Percentiles rank a stretch among this genome's conserved stretches.
Conservation (phyloP, 106 monocot species). For the Acorus calamus region DNA sequence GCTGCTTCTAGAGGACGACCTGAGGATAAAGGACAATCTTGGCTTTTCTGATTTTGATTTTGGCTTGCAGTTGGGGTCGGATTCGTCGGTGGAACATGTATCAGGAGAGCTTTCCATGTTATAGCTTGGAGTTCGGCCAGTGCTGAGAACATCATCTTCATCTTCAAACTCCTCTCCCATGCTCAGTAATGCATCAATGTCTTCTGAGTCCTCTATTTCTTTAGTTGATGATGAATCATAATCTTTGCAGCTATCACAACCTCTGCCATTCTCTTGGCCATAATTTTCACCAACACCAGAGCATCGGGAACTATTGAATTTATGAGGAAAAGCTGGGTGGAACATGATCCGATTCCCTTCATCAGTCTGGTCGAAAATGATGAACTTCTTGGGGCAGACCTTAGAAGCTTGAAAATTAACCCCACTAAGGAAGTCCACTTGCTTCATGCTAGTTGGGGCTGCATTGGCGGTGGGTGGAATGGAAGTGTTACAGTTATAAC, state of each 20-base stretch:
- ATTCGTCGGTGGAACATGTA: slow-evolving; percentile 4
- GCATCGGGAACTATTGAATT: slow-evolving; percentile 15
- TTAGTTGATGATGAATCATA: slow-evolving; percentile 12
- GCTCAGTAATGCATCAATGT: slow-evolving; percentile 60
- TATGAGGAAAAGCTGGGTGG: slow-evolving; percentile 38
- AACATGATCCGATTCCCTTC: slow-evolving; percentile 42
- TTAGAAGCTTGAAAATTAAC: slow-evolving; percentile 40
- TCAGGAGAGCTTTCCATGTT: slow-evolving; percentile 18
- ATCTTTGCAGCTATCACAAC: neutral
- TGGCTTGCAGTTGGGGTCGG: no score
- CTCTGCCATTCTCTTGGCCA: slow-evolving; percentile 6
- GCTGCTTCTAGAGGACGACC: neutral
- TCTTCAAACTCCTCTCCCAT: slow-evolving; percentile 43
- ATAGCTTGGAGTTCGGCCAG: slow-evolving; percentile 38
- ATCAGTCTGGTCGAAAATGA: slow-evolving; percentile 51
- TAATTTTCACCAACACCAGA: slow-evolving; percentile 8
- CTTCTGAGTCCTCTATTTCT: slow-evolving; percentile 57
- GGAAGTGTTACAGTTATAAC: slow-evolving; percentile 12
- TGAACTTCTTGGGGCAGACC: slow-evolving; percentile 50
- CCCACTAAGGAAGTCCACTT: slow-evolving; percentile 13
- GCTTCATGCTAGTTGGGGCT: slow-evolving; percentile 5
- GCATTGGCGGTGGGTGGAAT: slow-evolving; percentile 7
- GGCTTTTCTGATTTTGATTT: neutral
- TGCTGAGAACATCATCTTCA: slow-evolving; percentile 54
- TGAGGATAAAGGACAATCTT: neutral